phyloP scores from a whole-genome alignment of 208 protist species.

The Trypanosoma avium region DNA sequence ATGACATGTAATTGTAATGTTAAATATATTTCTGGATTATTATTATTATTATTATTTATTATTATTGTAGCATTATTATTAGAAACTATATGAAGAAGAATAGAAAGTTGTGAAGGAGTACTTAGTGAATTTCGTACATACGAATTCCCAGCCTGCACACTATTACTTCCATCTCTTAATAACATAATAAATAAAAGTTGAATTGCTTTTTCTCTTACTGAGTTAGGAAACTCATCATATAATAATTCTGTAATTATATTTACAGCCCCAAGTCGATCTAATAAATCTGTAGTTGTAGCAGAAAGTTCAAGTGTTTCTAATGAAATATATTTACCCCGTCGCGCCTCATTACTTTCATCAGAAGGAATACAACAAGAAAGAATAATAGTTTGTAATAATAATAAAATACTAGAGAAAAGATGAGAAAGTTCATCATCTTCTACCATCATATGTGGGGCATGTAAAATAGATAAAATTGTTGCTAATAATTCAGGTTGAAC shows the following conservation, averaged over 20 bases:
- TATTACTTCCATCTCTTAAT: conserved; percentile 12
- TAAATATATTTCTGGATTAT: neutral
- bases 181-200: conserved; percentile 21
- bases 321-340: neutral
- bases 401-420: conserved; percentile 13
- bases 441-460: conserved; percentile 19
- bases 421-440: conserved; percentile 14
- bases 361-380: conserved; percentile 11
- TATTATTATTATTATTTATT: neutral
- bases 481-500: conserved; percentile 17
- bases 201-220: conserved; percentile 6
- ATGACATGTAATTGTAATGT: conserved; percentile 1
- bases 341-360: neutral
- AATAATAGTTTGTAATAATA: conserved; percentile 8
- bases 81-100: conserved; percentile 5
- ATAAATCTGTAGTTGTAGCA: conserved; percentile 8
- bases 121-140: conserved; percentile 15
- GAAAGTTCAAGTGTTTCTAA: conserved; percentile 9
- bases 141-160: neutral
- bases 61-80: neutral
- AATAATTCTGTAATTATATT: conserved; percentile 9
- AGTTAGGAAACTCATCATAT: conserved; percentile 8
- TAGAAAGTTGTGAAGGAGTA: neutral
- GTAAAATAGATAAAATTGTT: conserved; percentile 20
- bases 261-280: conserved; percentile 12